Base-by-base conservation (phyloP, 768 basidiomycete species). In the Exsudoporus frostii region DNA sequence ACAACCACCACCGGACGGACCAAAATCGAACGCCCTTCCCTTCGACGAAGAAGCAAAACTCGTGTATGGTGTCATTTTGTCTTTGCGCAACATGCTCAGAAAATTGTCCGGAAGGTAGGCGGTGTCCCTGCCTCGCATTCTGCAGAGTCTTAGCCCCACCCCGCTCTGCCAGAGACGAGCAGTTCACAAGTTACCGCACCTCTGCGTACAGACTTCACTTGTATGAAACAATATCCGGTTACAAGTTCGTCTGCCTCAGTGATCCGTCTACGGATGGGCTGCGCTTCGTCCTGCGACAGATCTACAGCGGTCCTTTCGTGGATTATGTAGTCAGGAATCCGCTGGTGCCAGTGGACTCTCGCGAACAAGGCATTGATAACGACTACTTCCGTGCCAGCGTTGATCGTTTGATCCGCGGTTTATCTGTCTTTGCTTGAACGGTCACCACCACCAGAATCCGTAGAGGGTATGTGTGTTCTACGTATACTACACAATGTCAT, bases 21-120 rank as follows among this genome's bases (percentile, higher is more conserved):
- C 74, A n/a, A 58, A 66, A 27, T 73, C 77, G 10, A 81, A 74
- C 55, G 76, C 82, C 4, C 74, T 99, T 19, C 77, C 96, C 7
- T 98, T 99, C 61, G 97, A 99, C 65, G 97, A 99, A 69, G 96
- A 99, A 70, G 87, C 88, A 1, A 99, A 99, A 67, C 80, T 99
- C 55, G 95, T 99, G 0, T 99, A 98, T 67, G 97, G 97, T 51
- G 91, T 99, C 49, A 78, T 98, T 14, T 76, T 98, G 39, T 94
- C 92, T 7, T 67, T 99, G 61, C 75, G 92, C 50, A 94, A 92
- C 70, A 96, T 98, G 94, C 77, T 96, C 65, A 96, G 85, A 77
- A 98, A 97, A 70, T 71, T 99, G 10, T 90, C 95, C 13, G 86
- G 88, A 60, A 80, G 86, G 96, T 59, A 74, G 61, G 32, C 25